phyloP scores from a whole-genome alignment of 129 eudicot species.

The Escallonia rubra region DNA sequence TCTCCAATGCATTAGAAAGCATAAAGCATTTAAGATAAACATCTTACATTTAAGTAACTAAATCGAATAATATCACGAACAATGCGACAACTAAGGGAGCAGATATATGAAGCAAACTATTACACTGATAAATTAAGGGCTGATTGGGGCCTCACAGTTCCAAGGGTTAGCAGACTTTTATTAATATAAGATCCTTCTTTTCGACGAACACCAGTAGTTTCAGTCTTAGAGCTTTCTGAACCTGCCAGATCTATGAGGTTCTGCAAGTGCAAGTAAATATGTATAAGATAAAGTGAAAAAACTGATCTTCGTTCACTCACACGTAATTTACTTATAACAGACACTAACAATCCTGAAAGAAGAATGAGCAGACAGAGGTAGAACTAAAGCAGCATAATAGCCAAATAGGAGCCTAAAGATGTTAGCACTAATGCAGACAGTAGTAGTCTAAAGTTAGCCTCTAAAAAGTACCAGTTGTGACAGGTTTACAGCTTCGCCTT shows the following conservation, averaged over 20 bases:
- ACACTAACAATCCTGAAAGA: neutral
- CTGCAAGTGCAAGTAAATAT: conserved; percentile 46
- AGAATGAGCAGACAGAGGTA: conserved; percentile 11
- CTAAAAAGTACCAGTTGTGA: conserved; percentile 73
- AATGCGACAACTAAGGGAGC: conserved; percentile 18
- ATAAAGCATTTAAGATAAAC: too few species aligned
- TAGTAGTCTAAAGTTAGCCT: conserved; percentile 9
- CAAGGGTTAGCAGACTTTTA: conserved; percentile 95
- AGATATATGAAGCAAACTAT: conserved; percentile 29
- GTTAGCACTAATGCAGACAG: neutral
- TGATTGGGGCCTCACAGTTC: conserved; percentile 85
- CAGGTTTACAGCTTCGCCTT: conserved; percentile 81
- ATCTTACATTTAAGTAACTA: neutral
- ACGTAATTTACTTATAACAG: neutral
- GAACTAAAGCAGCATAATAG: conserved; percentile 4
- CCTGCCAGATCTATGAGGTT: conserved; percentile 99
- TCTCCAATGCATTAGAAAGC: too few species aligned
- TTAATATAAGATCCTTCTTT: conserved; percentile 97
- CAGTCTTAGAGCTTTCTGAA: conserved; percentile 99
- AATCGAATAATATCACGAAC: conserved; percentile 2
- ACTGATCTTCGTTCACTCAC: neutral
- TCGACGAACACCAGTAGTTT: conserved; percentile 82
- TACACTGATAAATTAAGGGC: conserved; percentile 39
- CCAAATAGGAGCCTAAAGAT: conserved; percentile 9
- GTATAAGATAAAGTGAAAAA: conserved; percentile 3